Evolutionary conservation across 2,329 filamentous ascomycete species (phyloP).

Genomic region (Trichophaea hybrida): DNA sequence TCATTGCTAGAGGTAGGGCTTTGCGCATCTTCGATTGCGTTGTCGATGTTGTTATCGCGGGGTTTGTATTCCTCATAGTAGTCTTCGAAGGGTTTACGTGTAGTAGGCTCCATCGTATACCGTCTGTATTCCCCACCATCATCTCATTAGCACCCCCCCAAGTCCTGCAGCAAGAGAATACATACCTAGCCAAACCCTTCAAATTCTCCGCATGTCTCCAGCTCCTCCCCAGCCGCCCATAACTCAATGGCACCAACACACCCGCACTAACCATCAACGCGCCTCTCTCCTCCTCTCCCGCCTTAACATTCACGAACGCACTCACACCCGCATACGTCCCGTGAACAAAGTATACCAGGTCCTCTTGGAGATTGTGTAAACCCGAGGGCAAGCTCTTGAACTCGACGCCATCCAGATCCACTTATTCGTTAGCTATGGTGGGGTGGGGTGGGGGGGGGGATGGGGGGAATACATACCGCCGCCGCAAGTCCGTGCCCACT

Average conservation of each 20-base stretch:
- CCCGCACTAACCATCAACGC: constrained; percentile 89
- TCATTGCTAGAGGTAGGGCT: constrained; percentile 19
- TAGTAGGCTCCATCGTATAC: constrained; percentile 50
- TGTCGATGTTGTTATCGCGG: not conserved
- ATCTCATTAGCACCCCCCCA: not conserved
- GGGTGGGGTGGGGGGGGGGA: not conserved
- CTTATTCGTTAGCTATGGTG: constrained; percentile 27
- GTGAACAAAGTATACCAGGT: constrained; percentile 91
- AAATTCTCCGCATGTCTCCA: constrained; percentile 75
- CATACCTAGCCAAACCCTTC: constrained; percentile 56
- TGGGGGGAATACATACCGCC: constrained; percentile 40
- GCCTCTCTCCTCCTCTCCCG: constrained; percentile 64
- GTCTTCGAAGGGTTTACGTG: constrained; percentile 51
- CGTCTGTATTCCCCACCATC: constrained; percentile 31
- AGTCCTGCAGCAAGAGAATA: not conserved
- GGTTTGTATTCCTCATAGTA: constrained; percentile 55
- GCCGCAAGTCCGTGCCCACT: constrained; percentile 63
- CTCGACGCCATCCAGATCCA: constrained; percentile 69
- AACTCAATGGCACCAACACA: constrained; percentile 69
- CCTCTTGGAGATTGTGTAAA: constrained; percentile 71
- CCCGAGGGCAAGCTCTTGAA: constrained; percentile 94
- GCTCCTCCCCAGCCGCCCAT: constrained; percentile 68
- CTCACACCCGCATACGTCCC: constrained; percentile 67
- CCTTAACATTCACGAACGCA: constrained; percentile 75
- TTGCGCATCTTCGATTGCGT: constrained; percentile 16